Conservation (phyloP, 805 yeast species). For the Grigorovia transvaalensis region DNA sequence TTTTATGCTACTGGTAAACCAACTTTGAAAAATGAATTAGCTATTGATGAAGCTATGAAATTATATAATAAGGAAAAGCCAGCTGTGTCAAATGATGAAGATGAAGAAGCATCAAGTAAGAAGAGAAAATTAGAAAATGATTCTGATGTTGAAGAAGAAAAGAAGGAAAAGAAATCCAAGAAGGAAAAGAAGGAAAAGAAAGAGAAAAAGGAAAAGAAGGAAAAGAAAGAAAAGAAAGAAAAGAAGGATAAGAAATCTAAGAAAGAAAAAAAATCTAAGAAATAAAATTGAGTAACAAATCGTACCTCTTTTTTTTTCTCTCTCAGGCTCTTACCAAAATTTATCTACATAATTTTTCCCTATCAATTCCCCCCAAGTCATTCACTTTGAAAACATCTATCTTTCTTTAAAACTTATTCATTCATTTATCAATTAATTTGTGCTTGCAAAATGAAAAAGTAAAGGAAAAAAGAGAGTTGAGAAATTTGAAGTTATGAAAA, state of each 20-base stretch:
- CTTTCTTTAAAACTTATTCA: no score
- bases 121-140: slow-evolving; percentile 27
- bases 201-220: slow-evolving; percentile 43
- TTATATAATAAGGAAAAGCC: slow-evolving; percentile 43
- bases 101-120: slow-evolving; percentile 19
- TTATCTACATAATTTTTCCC: no score
- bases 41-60: slow-evolving; percentile 83
- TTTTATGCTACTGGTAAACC: slow-evolving; percentile 95
- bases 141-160: slow-evolving; percentile 22
- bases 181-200: slow-evolving; percentile 40
- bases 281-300: slow-evolving; percentile 11
- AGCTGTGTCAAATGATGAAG: slow-evolving; percentile 31
- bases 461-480: no score
- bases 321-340: background rate
- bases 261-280: slow-evolving; percentile 35
- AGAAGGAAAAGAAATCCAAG: slow-evolving; percentile 35
- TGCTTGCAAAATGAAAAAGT: background rate
- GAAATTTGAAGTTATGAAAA: background rate
- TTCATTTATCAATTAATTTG: background rate
- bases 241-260: slow-evolving; percentile 44
- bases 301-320: slow-evolving; percentile 1
- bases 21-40: slow-evolving; percentile 92
- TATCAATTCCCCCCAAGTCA: no score
- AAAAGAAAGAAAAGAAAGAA: slow-evolving; percentile 38
- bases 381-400: no score